Evolutionary conservation across 768 basidiomycete species (phyloP), one percentile per base, ranked within the genome.

Genomic region (Cubamyces sp.): DNA sequence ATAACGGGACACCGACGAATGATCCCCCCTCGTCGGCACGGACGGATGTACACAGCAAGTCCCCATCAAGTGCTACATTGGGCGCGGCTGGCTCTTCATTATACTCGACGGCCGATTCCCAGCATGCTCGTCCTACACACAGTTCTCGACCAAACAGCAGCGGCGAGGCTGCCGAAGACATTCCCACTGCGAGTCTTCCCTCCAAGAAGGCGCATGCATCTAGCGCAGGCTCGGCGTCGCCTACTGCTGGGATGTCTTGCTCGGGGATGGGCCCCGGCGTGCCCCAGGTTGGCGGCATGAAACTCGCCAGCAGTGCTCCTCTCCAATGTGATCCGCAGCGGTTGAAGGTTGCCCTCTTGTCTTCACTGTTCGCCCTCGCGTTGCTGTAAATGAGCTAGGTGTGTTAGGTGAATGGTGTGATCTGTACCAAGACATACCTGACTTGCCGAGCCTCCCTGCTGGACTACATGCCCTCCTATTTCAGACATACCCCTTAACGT

Each of bases 401-500:
- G 34, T 34, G 34, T 7, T 34, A 34, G 9, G 34, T 11, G 5
- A 34, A 34, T 11, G 5, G 9, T 11, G 34, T 34, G 34, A 34
- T 34, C 34, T 34, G 9, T 11, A 34, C 9, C 34, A 9, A 34
- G 34, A 34, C 34, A 1, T 34, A 34, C 34, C 34, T 34, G 34
- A 34, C 34, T 34, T 34, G 34, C 42, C 42, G 42, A 43, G 42
- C 16, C 42, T 43, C 16, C 42, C 42, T 43, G 9, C 16, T 43
- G 3, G 9, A 43, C 4, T 18, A 21, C 19, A 5, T 3, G 42
- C 21, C 19, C 23, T 11, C 2, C 43, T 6, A 60, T 37, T 16
- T 28, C 41, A 34, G 23, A n/a, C 68, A 69, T 69, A 18, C 52
- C 62, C 26, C 40, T 58, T 52, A 71, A n/a, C 9, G 55, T 60